phyloP scores from a whole-genome alignment of 2,329 filamentous ascomycete species.

The Tolypocladium tundrense region DNA sequence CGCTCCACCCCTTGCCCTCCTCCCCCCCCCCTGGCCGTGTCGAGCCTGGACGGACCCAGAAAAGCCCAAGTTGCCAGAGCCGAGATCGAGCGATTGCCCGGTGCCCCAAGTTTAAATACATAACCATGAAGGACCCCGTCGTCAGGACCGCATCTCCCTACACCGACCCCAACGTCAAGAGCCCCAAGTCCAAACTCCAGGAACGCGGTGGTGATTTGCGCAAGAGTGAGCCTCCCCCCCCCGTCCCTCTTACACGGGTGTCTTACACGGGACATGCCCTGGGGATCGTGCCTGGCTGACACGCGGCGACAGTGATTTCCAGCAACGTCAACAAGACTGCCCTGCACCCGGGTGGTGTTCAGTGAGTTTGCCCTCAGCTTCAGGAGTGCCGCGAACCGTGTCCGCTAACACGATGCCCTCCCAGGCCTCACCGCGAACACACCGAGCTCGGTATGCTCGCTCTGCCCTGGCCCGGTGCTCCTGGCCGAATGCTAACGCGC shows the following conservation, averaged over 20 bases:
- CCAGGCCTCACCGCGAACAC: constrained; percentile 73
- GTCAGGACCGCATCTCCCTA: constrained; percentile 26
- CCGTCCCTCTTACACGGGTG: neutral
- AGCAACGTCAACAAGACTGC: constrained; percentile 78
- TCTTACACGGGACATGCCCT: neutral
- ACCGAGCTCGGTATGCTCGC: constrained; percentile 65
- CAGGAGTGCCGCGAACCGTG: neutral
- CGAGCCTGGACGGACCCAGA: neutral
- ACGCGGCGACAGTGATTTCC: constrained; percentile 34
- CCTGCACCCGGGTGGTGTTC: constrained; percentile 82
- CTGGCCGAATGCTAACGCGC: constrained; percentile 10
- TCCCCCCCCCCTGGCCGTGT: neutral
- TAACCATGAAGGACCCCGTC: constrained; percentile 30
- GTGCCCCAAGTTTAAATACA: constrained; percentile 21
- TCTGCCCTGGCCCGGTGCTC: neutral
- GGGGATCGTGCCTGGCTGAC: neutral
- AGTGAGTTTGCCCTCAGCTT: constrained; percentile 48
- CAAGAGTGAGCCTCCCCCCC: constrained; percentile 27
- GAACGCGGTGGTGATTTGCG: constrained; percentile 25
- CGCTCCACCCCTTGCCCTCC: neutral
- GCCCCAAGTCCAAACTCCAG: constrained; percentile 27
- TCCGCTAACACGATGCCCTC: constrained; percentile 14
- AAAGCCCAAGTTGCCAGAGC: constrained; percentile 1
- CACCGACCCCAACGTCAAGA: constrained; percentile 26
- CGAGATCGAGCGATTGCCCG: constrained; percentile 5